Evolutionary conservation across 2,329 filamentous ascomycete genomes (phyloP).

Genomic region (Clonostachys rhizophaga): DNA sequence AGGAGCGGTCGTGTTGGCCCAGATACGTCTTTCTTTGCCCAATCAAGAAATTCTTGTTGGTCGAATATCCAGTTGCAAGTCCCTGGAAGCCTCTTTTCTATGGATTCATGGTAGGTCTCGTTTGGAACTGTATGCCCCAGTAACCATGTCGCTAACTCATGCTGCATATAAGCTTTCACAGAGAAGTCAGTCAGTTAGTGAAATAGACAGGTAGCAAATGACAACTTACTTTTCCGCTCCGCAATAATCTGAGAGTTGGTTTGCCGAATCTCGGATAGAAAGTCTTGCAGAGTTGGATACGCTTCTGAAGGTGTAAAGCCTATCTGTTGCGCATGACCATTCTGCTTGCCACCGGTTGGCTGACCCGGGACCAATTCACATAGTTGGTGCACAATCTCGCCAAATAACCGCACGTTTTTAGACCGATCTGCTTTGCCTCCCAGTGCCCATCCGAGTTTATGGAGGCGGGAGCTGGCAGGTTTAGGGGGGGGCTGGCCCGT

Average conservation of each 20-base stretch:
- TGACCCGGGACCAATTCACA: neutral
- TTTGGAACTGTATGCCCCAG: conserved; percentile 6
- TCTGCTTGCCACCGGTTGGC: too few relatives aligned
- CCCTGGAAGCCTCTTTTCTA: conserved; percentile 8
- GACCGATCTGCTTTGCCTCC: neutral
- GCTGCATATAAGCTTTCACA: neutral
- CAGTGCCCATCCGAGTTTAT: neutral
- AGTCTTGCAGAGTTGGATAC: neutral
- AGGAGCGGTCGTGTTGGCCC: conserved; percentile 9
- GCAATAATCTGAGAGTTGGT: conserved; percentile 6
- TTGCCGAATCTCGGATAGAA: conserved; percentile 3
- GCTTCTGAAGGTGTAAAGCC: neutral
- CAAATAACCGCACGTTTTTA: neutral
- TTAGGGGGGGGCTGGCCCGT: neutral
- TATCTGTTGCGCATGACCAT: neutral
- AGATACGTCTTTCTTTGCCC: conserved; percentile 7
- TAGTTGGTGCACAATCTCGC: neutral
- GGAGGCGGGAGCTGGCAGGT: neutral
- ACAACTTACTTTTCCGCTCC: neutral
- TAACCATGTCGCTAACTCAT: neutral
- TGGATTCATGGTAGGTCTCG: conserved; percentile 10
- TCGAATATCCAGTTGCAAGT: conserved; percentile 20
- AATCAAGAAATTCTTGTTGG: conserved; percentile 6
- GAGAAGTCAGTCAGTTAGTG: too few relatives aligned
- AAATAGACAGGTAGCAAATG: too few relatives aligned